A percentile compares a stretch with the other conserved stretches of the same genome.
phyloP scores from a whole-genome alignment of 2,329 filamentous ascomycete species.

The Phyllosticta paracitricarpa region DNA sequence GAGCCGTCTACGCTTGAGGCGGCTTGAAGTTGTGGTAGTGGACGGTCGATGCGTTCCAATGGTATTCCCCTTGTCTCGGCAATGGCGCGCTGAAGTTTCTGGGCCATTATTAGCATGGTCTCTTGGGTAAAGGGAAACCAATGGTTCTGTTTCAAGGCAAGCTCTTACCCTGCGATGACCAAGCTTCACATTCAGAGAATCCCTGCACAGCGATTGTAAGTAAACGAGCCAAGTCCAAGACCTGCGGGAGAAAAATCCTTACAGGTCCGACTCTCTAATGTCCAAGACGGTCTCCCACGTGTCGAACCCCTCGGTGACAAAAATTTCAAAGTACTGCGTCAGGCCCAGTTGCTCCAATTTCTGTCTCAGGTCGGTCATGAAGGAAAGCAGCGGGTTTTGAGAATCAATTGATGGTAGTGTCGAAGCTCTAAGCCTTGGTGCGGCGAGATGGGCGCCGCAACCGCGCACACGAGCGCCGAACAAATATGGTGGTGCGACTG shows the following conservation, averaged over 20 bases:
- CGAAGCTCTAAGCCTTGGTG: not conserved
- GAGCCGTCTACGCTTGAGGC: conserved; percentile 40
- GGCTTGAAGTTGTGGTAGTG: conserved; percentile 1
- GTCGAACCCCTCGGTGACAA: conserved; percentile 73
- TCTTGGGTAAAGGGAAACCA: not conserved
- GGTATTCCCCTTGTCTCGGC: conserved; percentile 56
- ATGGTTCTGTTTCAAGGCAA: not conserved
- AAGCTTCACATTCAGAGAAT: conserved; percentile 65
- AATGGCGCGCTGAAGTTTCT: conserved; percentile 79
- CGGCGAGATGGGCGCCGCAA: not conserved
- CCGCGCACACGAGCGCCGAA: not conserved
- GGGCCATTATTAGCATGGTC: conserved; percentile 3
- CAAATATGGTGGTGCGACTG: not conserved
- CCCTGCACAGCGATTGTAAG: conserved; percentile 35
- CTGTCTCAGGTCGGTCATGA: conserved; percentile 56
- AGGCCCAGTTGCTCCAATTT: conserved; percentile 68
- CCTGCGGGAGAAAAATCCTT: conserved; percentile 21
- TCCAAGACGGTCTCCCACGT: conserved; percentile 75
- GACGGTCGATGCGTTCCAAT: conserved; percentile 13
- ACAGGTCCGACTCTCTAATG: conserved; percentile 78
- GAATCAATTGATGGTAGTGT: not conserved
- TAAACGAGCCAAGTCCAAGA: conserved; percentile 5
- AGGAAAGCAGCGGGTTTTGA: conserved; percentile 13
- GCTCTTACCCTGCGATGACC: conserved; percentile 64
- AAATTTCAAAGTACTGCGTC: conserved; percentile 62